Conservation (phyloP, 1,284 basidiomycete species). For the Puccinia triticina region DNA sequence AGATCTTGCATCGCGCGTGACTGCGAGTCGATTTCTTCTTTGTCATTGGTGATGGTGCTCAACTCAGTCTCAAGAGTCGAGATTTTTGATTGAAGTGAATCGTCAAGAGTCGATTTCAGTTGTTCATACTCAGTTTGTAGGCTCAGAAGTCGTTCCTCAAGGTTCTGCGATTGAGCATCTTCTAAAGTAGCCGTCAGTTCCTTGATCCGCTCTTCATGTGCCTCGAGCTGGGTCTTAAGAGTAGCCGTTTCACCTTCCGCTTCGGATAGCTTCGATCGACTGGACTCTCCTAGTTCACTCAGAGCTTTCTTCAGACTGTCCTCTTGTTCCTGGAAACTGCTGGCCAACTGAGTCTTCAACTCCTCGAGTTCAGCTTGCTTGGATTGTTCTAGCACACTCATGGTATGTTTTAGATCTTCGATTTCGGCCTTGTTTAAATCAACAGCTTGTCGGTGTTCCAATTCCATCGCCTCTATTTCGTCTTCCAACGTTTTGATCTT, state of each 20-base stretch:
- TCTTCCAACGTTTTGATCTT: slow-evolving; percentile 36
- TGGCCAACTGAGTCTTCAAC: not conserved
- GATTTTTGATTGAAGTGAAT: slow-evolving; percentile 2
- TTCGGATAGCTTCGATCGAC: slow-evolving; percentile 12
- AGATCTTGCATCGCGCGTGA: slow-evolving; percentile 7
- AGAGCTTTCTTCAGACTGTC: slow-evolving; percentile 21
- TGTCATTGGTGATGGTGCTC: slow-evolving; percentile 12
- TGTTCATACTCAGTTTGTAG: slow-evolving; percentile 26
- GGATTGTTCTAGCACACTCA: not conserved
- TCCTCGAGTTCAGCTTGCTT: slow-evolving; percentile 20
- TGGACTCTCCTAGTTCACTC: slow-evolving; percentile 5
- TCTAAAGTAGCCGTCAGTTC: not conserved
- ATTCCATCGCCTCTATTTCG: slow-evolving; percentile 26
- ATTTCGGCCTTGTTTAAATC: slow-evolving; percentile 15
- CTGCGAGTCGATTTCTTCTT: not conserved
- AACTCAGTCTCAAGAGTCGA: slow-evolving; percentile 18
- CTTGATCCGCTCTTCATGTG: slow-evolving; percentile 9
- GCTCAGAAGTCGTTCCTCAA: slow-evolving; percentile 3
- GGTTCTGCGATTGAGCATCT: slow-evolving; percentile 6
- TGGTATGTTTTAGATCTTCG: slow-evolving; percentile 11
- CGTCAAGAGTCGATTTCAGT: not conserved
- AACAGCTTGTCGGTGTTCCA: not conserved
- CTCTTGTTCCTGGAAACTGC: slow-evolving; percentile 7
- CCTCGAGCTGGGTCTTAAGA: slow-evolving; percentile 13
- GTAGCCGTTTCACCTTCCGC: not conserved